A percentile compares a stretch with the other conserved stretches of the same genome.
Evolutionary conservation across 139 green algal species (phyloP).

Genomic region (Mychonastes homosphaera): DNA sequence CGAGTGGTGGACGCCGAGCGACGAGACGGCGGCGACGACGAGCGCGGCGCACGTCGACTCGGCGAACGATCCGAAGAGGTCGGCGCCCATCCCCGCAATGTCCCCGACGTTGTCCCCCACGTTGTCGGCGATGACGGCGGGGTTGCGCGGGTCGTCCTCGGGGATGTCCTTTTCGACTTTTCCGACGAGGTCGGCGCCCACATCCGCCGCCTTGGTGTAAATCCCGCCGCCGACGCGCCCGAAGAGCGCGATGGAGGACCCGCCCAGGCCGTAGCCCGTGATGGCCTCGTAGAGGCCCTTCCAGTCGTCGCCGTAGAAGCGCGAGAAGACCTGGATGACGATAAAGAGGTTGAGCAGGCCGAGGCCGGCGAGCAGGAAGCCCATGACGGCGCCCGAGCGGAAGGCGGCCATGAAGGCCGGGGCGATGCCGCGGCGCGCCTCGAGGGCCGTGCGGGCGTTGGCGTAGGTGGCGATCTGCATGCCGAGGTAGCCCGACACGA

Average conservation of each 20-base stretch:
- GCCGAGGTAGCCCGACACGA: constrained; percentile 85
- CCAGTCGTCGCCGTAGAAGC: constrained; percentile 89
- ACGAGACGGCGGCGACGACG: constrained; percentile 64
- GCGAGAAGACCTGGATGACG: constrained; percentile 59
- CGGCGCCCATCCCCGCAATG: constrained; percentile 96
- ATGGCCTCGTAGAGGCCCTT: constrained; percentile 88
- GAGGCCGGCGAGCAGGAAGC: constrained; percentile 84
- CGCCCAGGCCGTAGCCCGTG: constrained; percentile 92
- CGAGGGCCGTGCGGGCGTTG: constrained; percentile 87
- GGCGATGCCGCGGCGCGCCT: constrained; percentile 90
- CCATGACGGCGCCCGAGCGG: constrained; percentile 95
- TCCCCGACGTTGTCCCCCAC: constrained; percentile 98
- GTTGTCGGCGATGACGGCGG: constrained; percentile 96
- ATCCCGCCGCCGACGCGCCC: constrained; percentile 91
- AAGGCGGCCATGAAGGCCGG: constrained; percentile 95
- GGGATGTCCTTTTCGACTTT: constrained; percentile 98
- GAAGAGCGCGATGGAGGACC: constrained; percentile 94
- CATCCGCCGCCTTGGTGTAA: constrained; percentile 97
- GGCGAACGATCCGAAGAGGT: constrained; percentile 95
- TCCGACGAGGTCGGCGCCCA: constrained; percentile 94
- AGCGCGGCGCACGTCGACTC: constrained; percentile 93
- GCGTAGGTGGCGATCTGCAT: constrained; percentile 97
- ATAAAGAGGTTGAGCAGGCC: constrained; percentile 83
- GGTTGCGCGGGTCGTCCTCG: constrained; percentile 98
- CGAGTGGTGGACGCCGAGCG: constrained; percentile 48